Base-by-base conservation (phyloP, 805 yeast species). In the Maudiozyma bulderi region DNA sequence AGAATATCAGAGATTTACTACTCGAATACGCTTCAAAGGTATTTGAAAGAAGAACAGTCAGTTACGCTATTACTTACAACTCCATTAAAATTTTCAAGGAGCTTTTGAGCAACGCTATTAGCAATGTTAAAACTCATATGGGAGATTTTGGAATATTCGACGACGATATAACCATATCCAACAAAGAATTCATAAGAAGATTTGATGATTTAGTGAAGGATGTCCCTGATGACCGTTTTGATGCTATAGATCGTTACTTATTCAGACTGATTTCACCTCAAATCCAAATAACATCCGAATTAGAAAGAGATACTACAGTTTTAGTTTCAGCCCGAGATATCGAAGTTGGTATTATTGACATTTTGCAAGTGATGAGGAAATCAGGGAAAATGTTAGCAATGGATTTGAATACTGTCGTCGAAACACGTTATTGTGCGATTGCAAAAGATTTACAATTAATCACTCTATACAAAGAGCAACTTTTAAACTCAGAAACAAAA, bases 241-340 rank as follows among this genome's bases (percentile, higher is more conserved):
- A 73, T 38, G 76, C 77, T 46, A 63, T 68, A 7, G 76, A 77
- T 53, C 75, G 78, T 47, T 78, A 73, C 57, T 67, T 80, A 50
- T 61, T 82, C 43, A 74, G 76, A 53, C 65, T 82, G 40, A 71
- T 77, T 6, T 76, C 80, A 43, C 86, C 87, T 0, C 88, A 82
- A 57, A 70, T 81, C 11, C 87, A 81, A 54, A 57, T 79, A 28
- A 67, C 71, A 9, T 72, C 79, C 20, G 73, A 73, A 11, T 64
- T 66, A 15, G 77, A 73, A 44, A 71, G 70, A 0, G 66, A 73
- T 11, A 68, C 77, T 1, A 76, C 81, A 49, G 71, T 77, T 6
- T 59, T 81, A 34, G 55, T 81, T 3, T 70, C 81, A 3, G 75
- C 85, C 0, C 74, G 76, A 53, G 85, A 81, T 55, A 71, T 82